Conservation (phyloP, 257 asterid genomes). For the Solanum pinnatisectum region DNA sequence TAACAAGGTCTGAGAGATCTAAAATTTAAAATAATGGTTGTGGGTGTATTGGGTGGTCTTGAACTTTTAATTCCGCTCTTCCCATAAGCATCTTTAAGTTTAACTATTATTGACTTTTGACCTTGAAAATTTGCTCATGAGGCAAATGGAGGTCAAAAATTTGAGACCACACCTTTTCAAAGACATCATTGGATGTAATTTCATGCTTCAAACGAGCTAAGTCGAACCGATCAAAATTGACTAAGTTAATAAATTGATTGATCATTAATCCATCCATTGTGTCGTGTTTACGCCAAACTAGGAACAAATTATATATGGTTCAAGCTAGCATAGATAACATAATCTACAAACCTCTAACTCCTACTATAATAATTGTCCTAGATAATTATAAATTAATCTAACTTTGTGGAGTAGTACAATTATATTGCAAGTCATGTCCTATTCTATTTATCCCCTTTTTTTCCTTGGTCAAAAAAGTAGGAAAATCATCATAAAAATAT, state of each 20-base stretch:
- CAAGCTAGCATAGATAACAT: background rate
- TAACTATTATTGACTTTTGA: too few species aligned
- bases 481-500: background rate
- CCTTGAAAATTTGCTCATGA: background rate
- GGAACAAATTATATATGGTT: background rate
- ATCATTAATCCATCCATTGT: too few species aligned
- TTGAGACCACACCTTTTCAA: background rate
- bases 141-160: background rate
- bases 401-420: background rate
- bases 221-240: too few species aligned
- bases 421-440: background rate
- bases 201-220: background rate
- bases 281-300: too few species aligned
- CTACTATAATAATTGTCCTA: background rate
- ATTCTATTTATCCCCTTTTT: background rate
- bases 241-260: background rate
- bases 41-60: too few species aligned
- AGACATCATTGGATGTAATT: background rate
- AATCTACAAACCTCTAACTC: background rate
- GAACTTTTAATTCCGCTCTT: too few species aligned
- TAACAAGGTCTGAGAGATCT: too few species aligned
- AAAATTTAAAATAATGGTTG: too few species aligned
- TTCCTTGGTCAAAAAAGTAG: background rate
- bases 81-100: too few species aligned
- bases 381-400: background rate